Base-by-base conservation (phyloP, 495 filamentous ascomycete genomes). In the Penicillium tannophilum region DNA sequence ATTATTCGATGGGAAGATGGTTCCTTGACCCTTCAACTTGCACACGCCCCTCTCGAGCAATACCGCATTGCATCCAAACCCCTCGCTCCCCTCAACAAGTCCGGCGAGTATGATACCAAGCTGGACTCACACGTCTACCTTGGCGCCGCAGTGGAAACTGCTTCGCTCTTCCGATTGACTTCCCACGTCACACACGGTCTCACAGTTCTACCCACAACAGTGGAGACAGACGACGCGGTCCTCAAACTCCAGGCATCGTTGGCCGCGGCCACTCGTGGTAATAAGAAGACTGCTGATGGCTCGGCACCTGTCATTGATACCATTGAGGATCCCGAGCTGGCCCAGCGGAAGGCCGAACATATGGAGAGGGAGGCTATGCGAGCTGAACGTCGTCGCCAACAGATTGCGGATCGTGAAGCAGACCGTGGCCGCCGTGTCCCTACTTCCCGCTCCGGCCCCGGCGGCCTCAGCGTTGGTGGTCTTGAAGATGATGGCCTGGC, bases 1-100 rank as follows among this genome's bases (percentile, higher is more conserved):
- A 76, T 93, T 28, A 84, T 91, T 55, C 84, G 82, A 58, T 96
- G 91, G 91, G 89, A 88, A 58, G 91, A 96, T 65, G 91, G 91
- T 39, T 92, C 89, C 6, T 72, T 92, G 28, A 96, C 93, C 16
- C 78, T 97, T 10, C 88, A 91, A 65, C 75, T 91, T 35, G 88
- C 86, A 23, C 85, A 83, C 0, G 79, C 86, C 7, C 89, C 92
- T 9, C 79, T 80, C 50, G 86, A 89, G 60, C 91, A 96, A 63
- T 96, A 91, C 76, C 86, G 89, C 61, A 84, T 96, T 41, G 77
- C 86, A 55, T 84, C 83, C 61, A 93, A 93, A 74, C 71, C 81
- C 3, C 87, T 96, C 55, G 90, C 89, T 1, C 90, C 90, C 42
- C 81, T 86, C 39, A 81, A 80, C 61, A 84, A 84, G 17, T 79